Percentiles rank a stretch among this genome's conserved stretches.
Evolutionary conservation across 2,329 filamentous ascomycete genomes (phyloP).

Genomic region (Aureobasidium sp.): DNA sequence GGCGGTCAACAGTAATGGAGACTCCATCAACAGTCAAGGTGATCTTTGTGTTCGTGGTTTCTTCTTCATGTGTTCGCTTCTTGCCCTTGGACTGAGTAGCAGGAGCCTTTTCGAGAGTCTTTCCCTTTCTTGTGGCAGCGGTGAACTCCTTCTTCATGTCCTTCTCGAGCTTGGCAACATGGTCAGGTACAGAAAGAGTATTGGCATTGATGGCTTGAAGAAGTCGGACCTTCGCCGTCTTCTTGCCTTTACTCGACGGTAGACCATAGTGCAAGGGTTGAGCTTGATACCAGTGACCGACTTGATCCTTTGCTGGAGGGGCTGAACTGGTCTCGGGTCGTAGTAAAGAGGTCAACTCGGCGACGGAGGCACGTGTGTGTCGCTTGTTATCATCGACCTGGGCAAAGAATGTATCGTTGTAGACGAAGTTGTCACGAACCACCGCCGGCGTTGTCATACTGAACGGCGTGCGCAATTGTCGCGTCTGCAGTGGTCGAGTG

Average conservation of each 20-base stretch:
- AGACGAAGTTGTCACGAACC: constrained; percentile 24
- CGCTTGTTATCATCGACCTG: constrained; percentile 23
- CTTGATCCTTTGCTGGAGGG: constrained; percentile 36
- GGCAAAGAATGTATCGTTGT: constrained; percentile 24
- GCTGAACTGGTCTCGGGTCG: background rate
- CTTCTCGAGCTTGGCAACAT: constrained; percentile 43
- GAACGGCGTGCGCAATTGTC: background rate
- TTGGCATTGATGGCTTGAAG: constrained; percentile 47
- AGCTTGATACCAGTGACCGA: constrained; percentile 55
- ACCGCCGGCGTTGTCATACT: constrained; percentile 9
- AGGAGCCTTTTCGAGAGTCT: constrained; percentile 19
- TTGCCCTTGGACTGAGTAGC: constrained; percentile 5
- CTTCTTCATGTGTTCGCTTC: constrained; percentile 22
- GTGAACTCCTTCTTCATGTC: constrained; percentile 52
- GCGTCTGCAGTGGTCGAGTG: background rate
- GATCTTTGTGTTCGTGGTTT: constrained; percentile 20
- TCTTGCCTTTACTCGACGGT: constrained; percentile 48
- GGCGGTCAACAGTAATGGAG: constrained; percentile 22
- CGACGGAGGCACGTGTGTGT: constrained; percentile 21
- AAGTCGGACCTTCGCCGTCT: constrained; percentile 50
- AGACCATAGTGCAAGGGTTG: constrained; percentile 57
- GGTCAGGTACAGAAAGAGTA: constrained; percentile 41
- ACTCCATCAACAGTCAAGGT: constrained; percentile 21
- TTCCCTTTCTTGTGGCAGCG: constrained; percentile 43
- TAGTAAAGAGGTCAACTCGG: background rate